Evolutionary conservation across 352 stramenopile species (phyloP).

Genomic region (Globisporangium viniferum): DNA sequence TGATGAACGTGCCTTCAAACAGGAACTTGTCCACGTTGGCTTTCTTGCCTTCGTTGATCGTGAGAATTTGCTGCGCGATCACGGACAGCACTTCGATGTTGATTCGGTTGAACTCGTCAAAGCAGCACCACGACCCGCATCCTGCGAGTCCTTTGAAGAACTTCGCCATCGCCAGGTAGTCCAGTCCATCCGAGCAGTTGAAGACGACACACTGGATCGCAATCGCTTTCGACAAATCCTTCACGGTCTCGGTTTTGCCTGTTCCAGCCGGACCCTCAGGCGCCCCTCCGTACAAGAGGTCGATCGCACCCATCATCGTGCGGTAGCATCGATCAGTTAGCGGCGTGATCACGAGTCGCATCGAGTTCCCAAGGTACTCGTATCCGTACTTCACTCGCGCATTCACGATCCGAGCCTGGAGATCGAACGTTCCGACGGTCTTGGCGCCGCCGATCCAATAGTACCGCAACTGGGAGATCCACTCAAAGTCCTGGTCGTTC

Average conservation of each 20-base stretch:
- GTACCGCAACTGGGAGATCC: conserved; percentile 92
- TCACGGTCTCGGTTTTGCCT: conserved; percentile 94
- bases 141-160: conserved; percentile 94
- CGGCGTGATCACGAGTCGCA: conserved; percentile 93
- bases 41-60: conserved; percentile 90
- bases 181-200: conserved; percentile 91
- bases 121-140: conserved; percentile 93
- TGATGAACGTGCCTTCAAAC: conserved; percentile 93
- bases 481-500: conserved; percentile 91
- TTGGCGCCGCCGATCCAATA: conserved; percentile 87
- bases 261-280: conserved; percentile 93
- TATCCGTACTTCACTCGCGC: conserved; percentile 86
- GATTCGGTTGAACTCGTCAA: conserved; percentile 96
- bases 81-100: conserved; percentile 94
- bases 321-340: conserved; percentile 94
- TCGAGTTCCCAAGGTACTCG: conserved; percentile 93
- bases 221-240: conserved; percentile 94
- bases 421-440: conserved; percentile 42
- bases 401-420: conserved; percentile 89
- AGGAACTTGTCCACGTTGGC: conserved; percentile 90
- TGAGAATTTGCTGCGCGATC: conserved; percentile 94
- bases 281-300: conserved; percentile 91
- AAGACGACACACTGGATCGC: conserved; percentile 95
- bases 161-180: conserved; percentile 94
- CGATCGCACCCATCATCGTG: conserved; percentile 93